Evolutionary conservation across 2,329 filamentous ascomycete genomes (phyloP).

Genomic region (Geosmithia putterillii): DNA sequence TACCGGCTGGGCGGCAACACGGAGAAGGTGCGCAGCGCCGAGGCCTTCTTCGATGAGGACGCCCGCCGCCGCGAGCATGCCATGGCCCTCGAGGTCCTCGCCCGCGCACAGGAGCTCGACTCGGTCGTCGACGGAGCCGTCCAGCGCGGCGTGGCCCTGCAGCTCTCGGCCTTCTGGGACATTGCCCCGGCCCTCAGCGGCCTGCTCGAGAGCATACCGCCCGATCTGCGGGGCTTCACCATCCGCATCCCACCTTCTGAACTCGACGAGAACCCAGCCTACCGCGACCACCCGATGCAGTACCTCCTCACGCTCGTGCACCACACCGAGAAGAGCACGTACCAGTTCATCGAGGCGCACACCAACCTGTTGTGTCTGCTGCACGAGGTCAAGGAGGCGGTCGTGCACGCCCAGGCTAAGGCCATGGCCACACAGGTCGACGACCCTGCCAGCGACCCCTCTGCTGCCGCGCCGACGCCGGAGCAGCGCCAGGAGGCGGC

Average conservation of each 20-base stretch:
- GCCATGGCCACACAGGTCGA: constrained; percentile 53
- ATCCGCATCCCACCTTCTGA: constrained; percentile 71
- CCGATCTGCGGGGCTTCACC: constrained; percentile 44
- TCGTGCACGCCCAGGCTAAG: constrained; percentile 56
- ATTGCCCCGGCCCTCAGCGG: constrained; percentile 75
- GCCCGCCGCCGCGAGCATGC: constrained; percentile 56
- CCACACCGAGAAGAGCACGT: constrained; percentile 84
- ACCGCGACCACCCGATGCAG: constrained; percentile 70
- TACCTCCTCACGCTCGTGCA: constrained; percentile 78
- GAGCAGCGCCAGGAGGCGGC: constrained; percentile 27
- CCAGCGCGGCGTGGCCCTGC: constrained; percentile 75
- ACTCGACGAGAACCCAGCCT: constrained; percentile 74
- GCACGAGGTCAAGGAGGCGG: constrained; percentile 78
- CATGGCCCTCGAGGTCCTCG: constrained; percentile 59
- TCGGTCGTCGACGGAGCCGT: constrained; percentile 75
- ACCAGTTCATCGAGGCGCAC: constrained; percentile 94
- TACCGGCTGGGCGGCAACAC: constrained; percentile 64
- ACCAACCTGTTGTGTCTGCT: constrained; percentile 81
- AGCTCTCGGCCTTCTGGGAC: constrained; percentile 94
- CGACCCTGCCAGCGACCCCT: constrained; percentile 23
- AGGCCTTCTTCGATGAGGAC: constrained; percentile 74
- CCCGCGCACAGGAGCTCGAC: constrained; percentile 65
- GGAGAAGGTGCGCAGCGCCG: constrained; percentile 68
- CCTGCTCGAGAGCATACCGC: constrained; percentile 69
- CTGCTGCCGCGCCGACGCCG: constrained; percentile 15